Percentiles rank a stretch among this genome's conserved stretches.
These are phyloP conservation scores for Psilocybe tampanensis DNA, from an alignment of 768 basidiomycete genomes.

Conservation along the genomic window DNA sequence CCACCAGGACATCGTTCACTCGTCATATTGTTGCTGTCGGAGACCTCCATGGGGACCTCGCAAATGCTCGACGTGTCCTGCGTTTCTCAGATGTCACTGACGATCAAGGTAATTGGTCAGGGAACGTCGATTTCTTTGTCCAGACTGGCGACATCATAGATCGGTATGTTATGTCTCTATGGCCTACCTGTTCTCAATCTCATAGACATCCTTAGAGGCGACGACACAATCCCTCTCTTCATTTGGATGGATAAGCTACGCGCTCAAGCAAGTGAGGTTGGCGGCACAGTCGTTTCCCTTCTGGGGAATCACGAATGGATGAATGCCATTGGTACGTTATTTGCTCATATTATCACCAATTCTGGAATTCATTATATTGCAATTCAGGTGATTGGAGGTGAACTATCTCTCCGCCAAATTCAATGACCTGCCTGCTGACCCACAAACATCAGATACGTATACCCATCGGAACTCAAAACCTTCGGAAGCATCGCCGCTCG, in stretches of 20 bases:
- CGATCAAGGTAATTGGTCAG: constrained; percentile 76
- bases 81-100: constrained; percentile 81
- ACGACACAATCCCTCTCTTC: constrained; percentile 88
- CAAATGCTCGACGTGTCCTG: constrained; percentile 79
- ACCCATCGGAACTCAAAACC: constrained; percentile 77
- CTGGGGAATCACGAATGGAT: constrained; percentile 98
- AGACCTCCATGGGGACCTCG: constrained; percentile 88
- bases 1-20: constrained; percentile 30
- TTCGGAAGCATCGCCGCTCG: constrained; percentile 76
- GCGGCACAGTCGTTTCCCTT: constrained; percentile 75
- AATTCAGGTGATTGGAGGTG: constrained; percentile 79
- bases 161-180: constrained; percentile 48
- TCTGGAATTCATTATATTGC: neutral
- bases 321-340: constrained; percentile 75
- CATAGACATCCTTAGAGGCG: constrained; percentile 54
- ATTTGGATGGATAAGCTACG: constrained; percentile 83
- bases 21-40: constrained; percentile 85
- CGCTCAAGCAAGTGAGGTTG: constrained; percentile 64
- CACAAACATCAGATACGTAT: constrained; percentile 68
- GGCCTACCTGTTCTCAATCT: neutral
- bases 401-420: neutral
- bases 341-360: neutral
- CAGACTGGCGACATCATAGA: constrained; percentile 98
- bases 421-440: neutral
- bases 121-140: constrained; percentile 81